phyloP scores from a whole-genome alignment of 2,329 filamentous ascomycete genomes.

The Blastomyces emzantsi region DNA sequence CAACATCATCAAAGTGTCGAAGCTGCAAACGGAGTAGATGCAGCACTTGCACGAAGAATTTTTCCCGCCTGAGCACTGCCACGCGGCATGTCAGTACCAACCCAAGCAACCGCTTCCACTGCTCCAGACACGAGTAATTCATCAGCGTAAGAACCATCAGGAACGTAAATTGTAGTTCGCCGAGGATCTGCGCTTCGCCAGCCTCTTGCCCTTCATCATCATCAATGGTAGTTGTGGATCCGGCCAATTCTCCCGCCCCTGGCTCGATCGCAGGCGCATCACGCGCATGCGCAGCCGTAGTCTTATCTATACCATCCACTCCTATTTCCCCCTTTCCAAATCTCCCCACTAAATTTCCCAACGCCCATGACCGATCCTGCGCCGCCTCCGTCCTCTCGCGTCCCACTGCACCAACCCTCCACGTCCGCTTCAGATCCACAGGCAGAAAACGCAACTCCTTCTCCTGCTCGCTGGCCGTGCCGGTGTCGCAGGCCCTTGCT shows the following conservation, averaged over 20 bases:
- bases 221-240: not conserved
- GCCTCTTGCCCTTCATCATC: conserved; percentile 2
- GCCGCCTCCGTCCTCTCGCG: conserved; percentile 54
- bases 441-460: conserved; percentile 47
- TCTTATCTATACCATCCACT: conserved; percentile 25
- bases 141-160: conserved; percentile 55
- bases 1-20: conserved; percentile 48
- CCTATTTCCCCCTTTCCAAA: conserved; percentile 13
- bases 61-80: conserved; percentile 41
- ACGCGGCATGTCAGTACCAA: conserved; percentile 49
- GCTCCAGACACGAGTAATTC: conserved; percentile 57
- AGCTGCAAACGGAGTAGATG: conserved; percentile 45
- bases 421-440: conserved; percentile 53
- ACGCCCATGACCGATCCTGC: conserved; percentile 53
- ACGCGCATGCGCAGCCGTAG: conserved; percentile 9
- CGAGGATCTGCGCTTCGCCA: conserved; percentile 39
- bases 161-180: conserved; percentile 55
- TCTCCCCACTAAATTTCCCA: conserved; percentile 44
- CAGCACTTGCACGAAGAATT: conserved; percentile 46
- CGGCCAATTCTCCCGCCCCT: too few species aligned
- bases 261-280: not conserved
- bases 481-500: conserved; percentile 8
- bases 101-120: conserved; percentile 53
- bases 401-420: conserved; percentile 53
- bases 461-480: conserved; percentile 29